Evolutionary conservation across 768 basidiomycete genomes (phyloP).

Genomic region (Glaciozyma antarctica): DNA sequence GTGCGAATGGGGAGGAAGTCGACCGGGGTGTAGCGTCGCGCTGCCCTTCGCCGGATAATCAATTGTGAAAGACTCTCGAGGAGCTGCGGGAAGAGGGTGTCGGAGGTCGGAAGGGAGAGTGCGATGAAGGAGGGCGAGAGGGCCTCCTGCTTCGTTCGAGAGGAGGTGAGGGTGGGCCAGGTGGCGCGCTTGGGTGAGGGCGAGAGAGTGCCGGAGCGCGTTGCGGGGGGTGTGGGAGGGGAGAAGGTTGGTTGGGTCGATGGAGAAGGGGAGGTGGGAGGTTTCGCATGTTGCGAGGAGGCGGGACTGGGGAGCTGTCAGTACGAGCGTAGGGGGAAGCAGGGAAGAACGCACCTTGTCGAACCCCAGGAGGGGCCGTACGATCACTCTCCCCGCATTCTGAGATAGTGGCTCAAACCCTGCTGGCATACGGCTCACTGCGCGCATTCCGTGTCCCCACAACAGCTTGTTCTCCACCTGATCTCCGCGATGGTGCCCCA

Average conservation of each 20-base stretch:
- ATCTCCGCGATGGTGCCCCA: conserved; percentile 1
- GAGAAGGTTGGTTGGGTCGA: conserved; percentile 4
- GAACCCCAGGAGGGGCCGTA: not conserved
- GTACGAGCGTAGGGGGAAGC: not conserved
- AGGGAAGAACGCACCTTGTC: not conserved
- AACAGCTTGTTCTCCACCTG: conserved; percentile 3
- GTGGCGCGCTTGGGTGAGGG: not conserved
- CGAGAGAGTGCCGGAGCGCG: not conserved
- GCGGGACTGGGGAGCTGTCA: not conserved
- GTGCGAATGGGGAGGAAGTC: not conserved
- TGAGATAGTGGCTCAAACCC: not conserved
- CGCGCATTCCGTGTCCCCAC: not conserved
- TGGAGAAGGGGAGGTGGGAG: not conserved
- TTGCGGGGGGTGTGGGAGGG: conserved; percentile 1
- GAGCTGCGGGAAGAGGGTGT: not conserved
- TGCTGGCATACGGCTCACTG: not conserved
- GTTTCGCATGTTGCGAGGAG: not conserved
- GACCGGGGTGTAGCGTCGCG: not conserved
- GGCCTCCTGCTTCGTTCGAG: not conserved
- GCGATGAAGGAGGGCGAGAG: not conserved
- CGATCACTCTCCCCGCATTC: not conserved
- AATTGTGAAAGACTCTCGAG: not conserved
- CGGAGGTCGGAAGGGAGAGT: too few species aligned
- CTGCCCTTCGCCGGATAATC: not conserved
- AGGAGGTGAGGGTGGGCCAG: not conserved